Evolutionary conservation across 345 rosid genomes (phyloP).

Genomic region (Noccaea caerulescens): DNA sequence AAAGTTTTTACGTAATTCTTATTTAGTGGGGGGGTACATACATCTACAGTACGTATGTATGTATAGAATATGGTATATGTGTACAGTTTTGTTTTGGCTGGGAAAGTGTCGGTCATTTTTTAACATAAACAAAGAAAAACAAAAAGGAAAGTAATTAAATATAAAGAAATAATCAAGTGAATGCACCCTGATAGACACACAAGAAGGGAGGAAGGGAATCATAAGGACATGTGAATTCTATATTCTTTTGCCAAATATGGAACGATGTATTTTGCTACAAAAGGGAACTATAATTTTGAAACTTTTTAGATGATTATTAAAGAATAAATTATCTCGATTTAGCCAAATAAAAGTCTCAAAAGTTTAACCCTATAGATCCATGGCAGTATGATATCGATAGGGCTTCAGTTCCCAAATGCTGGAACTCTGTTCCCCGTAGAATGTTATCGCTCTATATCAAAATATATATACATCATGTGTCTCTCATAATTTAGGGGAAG

Average conservation of each 20-base stretch:
- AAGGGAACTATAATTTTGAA: constrained; percentile 27
- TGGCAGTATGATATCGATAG: constrained; percentile 23
- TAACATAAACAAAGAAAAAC: background rate
- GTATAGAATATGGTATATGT: constrained; percentile 7
- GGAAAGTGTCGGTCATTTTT: background rate
- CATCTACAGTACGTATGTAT: background rate
- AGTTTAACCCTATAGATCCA: constrained; percentile 43
- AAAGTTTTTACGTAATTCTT: background rate
- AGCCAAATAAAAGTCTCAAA: constrained; percentile 29
- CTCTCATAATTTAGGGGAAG: background rate
- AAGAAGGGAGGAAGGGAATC: constrained; percentile 39
- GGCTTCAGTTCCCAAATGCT: constrained; percentile 44
- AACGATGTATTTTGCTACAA: constrained; percentile 40
- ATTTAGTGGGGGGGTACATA: background rate
- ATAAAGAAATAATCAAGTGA: constrained; percentile 4
- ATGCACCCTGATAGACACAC: constrained; percentile 37
- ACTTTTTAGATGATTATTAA: constrained; percentile 3
- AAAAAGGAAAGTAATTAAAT: background rate
- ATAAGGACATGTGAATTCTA: constrained; percentile 33
- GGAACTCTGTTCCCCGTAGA: constrained; percentile 46
- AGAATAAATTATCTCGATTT: constrained; percentile 22
- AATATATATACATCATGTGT: constrained; percentile 8
- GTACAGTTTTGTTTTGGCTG: constrained; percentile 10
- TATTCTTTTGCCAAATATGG: constrained; percentile 36
- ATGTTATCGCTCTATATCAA: constrained; percentile 13